Conservation (phyloP, 176 grass and related monocot genomes). For the Dendrocalamus sinicus region DNA sequence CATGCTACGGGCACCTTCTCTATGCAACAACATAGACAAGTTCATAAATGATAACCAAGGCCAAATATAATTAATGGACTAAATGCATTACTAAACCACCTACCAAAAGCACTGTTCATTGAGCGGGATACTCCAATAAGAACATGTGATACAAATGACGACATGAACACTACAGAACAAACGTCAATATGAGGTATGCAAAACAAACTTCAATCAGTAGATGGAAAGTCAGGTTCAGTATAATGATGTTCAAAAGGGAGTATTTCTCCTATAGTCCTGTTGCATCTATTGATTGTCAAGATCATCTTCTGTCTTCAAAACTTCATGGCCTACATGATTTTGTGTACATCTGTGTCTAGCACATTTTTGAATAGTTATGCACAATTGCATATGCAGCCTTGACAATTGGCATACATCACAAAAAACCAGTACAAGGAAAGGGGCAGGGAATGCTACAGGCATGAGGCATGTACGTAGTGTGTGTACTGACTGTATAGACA, state of each 20-base stretch:
- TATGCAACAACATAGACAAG: conserved; percentile 18
- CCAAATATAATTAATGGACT: neutral
- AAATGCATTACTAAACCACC: neutral
- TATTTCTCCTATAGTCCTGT: neutral
- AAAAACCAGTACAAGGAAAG: conserved; percentile 3
- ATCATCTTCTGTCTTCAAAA: conserved; percentile 24
- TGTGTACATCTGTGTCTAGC: neutral
- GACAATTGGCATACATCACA: neutral
- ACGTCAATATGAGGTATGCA: conserved; percentile 8
- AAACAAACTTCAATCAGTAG: conserved; percentile 3
- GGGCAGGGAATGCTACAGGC: neutral
- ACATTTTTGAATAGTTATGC: neutral
- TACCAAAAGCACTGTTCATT: conserved; percentile 1
- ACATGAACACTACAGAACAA: conserved; percentile 13
- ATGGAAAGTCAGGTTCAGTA: conserved; percentile 24
- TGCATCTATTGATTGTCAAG: conserved; percentile 15
- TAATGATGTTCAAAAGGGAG: conserved; percentile 9
- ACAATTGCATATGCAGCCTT: neutral
- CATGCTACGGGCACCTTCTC: conserved; percentile 30
- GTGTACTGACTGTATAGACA: neutral
- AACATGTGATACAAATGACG: neutral
- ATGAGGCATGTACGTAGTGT: neutral
- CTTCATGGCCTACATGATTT: neutral
- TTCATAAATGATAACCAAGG: conserved; percentile 17
- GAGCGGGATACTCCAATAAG: conserved; percentile 19